These are phyloP conservation scores for Aspergillus quadricinctus DNA, from an alignment of 2,329 filamentous ascomycete species.

Conservation along the genomic window DNA sequence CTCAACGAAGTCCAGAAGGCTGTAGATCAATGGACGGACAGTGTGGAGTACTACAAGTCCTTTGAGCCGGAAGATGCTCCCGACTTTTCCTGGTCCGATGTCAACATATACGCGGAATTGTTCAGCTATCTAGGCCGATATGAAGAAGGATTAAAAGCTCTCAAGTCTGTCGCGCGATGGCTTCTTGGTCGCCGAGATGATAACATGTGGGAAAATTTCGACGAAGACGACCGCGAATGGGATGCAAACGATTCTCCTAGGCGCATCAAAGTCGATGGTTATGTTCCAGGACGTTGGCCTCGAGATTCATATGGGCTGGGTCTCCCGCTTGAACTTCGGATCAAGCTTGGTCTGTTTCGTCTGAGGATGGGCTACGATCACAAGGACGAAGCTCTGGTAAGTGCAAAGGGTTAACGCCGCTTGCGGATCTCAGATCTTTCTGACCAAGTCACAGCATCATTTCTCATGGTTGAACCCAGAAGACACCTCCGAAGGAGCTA, in stretches of 20 bases:
- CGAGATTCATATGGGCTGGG: slow-evolving; percentile 63
- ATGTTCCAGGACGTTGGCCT: slow-evolving; percentile 52
- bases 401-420: slow-evolving; percentile 19
- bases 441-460: slow-evolving; percentile 49
- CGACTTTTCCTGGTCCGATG: slow-evolving; percentile 69
- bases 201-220: slow-evolving; percentile 67
- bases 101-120: slow-evolving; percentile 81
- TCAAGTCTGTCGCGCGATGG: slow-evolving; percentile 75
- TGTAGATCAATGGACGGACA: slow-evolving; percentile 48
- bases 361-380: slow-evolving; percentile 61
- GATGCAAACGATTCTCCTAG: slow-evolving; percentile 68
- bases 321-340: slow-evolving; percentile 75
- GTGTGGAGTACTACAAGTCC: slow-evolving; percentile 47
- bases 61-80: slow-evolving; percentile 41
- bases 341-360: slow-evolving; percentile 81
- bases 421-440: background rate
- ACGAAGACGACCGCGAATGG: slow-evolving; percentile 82
- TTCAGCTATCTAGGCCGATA: slow-evolving; percentile 63
- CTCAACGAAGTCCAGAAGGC: slow-evolving; percentile 47
- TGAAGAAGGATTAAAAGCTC: slow-evolving; percentile 60
- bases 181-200: slow-evolving; percentile 72
- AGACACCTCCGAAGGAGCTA: slow-evolving; percentile 47
- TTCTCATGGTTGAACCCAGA: slow-evolving; percentile 66
- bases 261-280: slow-evolving; percentile 59
- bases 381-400: slow-evolving; percentile 68